These are phyloP conservation scores for Copromyces sp. DNA, from an alignment of 495 filamentous ascomycete genomes.

Conservation along the genomic window DNA sequence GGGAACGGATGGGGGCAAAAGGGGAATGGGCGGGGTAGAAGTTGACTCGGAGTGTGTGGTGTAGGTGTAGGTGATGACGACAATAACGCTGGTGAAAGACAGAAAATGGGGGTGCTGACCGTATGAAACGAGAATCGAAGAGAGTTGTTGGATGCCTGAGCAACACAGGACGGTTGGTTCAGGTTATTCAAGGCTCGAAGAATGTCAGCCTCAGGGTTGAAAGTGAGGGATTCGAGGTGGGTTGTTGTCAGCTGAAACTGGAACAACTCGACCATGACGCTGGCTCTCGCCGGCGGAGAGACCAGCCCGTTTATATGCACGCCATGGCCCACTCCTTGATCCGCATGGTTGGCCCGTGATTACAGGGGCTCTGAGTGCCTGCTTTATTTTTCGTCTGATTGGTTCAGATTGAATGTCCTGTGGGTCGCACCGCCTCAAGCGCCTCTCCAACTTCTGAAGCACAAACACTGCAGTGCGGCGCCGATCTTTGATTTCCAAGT, in stretches of 20 bases:
- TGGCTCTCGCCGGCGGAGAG: conserved; percentile 6
- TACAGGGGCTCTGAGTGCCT: conserved; percentile 1
- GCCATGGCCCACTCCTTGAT: conserved; percentile 1
- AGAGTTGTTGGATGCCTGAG: background rate
- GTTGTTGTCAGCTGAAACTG: conserved; percentile 2
- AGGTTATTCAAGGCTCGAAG: background rate
- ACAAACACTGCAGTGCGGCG: conserved; percentile 2
- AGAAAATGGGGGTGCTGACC: background rate
- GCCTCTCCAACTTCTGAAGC: conserved; percentile 1
- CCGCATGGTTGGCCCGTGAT: conserved; percentile 8
- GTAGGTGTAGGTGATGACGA: background rate
- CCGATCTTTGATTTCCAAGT: background rate
- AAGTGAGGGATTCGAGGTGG: background rate
- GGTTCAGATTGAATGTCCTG: background rate
- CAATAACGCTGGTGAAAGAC: background rate
- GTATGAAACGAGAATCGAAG: background rate
- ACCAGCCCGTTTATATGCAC: conserved; percentile 19
- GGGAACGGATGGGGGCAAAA: background rate
- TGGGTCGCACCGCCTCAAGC: conserved; percentile 12
- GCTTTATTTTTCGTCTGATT: conserved; percentile 5
- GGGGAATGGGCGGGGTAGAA: background rate
- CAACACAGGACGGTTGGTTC: background rate
- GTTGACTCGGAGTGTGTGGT: background rate
- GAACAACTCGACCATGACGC: conserved; percentile 2
- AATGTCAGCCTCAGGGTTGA: background rate